Conservation (phyloP, 1,284 basidiomycete species). For the Anthracocystis setariae region DNA sequence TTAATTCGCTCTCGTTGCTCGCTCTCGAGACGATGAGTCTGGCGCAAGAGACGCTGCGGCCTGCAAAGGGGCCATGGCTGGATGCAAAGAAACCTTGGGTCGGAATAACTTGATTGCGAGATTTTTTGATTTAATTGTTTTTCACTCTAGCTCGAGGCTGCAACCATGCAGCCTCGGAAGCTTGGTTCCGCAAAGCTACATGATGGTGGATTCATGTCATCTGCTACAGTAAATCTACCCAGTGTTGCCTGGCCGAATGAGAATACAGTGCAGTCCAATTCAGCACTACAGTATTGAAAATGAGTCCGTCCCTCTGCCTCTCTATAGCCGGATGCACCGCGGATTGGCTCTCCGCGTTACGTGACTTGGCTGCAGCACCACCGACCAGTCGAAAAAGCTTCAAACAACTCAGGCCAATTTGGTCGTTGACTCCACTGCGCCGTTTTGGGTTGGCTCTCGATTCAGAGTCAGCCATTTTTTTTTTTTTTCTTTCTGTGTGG, state of each 20-base stretch:
- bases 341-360: not conserved
- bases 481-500: constrained; percentile 7
- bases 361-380: constrained; percentile 3
- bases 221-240: not conserved
- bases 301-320: not conserved
- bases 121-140: not conserved
- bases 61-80: too few species aligned
- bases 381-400: not conserved
- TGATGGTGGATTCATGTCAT: not conserved
- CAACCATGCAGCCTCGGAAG: constrained; percentile 17
- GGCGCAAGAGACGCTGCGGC: too few species aligned
- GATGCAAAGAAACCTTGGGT: too few species aligned
- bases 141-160: not conserved
- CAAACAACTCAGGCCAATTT: not conserved
- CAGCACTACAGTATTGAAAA: too few species aligned
- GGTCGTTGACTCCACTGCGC: not conserved
- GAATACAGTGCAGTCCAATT: too few species aligned
- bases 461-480: constrained; percentile 9
- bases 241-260: constrained; percentile 1
- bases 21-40: too few species aligned
- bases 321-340: constrained; percentile 2
- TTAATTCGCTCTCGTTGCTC: too few species aligned
- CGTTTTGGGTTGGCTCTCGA: not conserved
- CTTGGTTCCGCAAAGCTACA: constrained; percentile 9
- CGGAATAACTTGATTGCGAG: too few species aligned